These are phyloP conservation scores for Beauveria varroae DNA, from an alignment of 2,329 filamentous ascomycete species.

Conservation along the genomic window DNA sequence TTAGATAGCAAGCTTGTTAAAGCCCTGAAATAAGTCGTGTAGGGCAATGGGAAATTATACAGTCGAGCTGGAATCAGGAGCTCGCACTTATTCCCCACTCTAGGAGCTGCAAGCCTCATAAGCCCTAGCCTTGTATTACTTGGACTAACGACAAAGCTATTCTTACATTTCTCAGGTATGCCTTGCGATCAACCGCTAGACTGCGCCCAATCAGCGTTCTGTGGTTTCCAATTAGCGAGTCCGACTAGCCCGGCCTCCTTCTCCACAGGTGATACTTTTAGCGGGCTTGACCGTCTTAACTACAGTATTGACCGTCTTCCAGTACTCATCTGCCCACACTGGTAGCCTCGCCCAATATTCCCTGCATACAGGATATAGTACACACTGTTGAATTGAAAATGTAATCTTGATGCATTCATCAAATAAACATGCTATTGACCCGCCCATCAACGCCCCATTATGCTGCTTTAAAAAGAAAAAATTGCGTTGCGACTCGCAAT, in stretches of 20 bases:
- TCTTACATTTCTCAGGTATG: too few relatives aligned
- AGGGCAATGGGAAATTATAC: background rate
- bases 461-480: background rate
- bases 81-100: background rate
- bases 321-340: background rate
- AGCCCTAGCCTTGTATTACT: background rate
- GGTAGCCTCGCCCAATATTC: too few relatives aligned
- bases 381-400: background rate
- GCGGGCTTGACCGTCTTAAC: background rate
- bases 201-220: background rate
- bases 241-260: background rate
- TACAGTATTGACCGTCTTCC: too few relatives aligned
- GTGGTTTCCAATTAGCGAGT: background rate
- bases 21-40: too few relatives aligned
- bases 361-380: background rate
- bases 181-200: background rate
- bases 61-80: background rate
- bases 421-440: background rate
- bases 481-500: background rate
- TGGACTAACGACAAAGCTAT: background rate
- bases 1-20: too few relatives aligned
- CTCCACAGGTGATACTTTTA: background rate
- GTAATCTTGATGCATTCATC: background rate
- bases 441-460: slow-evolving; percentile 3
- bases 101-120: background rate